Percentiles rank a stretch among this genome's conserved stretches.
These are phyloP conservation scores for Verticillium alfalfae DNA, from an alignment of 2,329 filamentous ascomycete genomes.

Conservation along the genomic window DNA sequence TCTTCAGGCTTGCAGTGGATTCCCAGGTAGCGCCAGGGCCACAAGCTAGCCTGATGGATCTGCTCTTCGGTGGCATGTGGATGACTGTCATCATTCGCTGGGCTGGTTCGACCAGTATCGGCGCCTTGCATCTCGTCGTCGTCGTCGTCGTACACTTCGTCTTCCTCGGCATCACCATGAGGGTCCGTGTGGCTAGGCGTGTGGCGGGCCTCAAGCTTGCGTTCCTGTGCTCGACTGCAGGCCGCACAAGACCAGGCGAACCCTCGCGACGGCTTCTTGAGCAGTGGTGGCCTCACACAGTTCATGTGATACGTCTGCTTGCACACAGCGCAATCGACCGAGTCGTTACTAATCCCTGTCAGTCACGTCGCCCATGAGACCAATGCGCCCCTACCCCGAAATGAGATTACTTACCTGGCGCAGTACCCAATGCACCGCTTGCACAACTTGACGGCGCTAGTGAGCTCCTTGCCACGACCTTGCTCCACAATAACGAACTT, in stretches of 20 bases:
- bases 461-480: constrained; percentile 89
- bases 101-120: constrained; percentile 59
- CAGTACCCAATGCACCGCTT: constrained; percentile 89
- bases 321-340: constrained; percentile 95
- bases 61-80: constrained; percentile 72
- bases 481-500: constrained; percentile 93
- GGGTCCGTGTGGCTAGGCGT: constrained; percentile 72
- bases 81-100: constrained; percentile 53
- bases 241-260: constrained; percentile 98
- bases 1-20: constrained; percentile 95
- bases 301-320: constrained; percentile 97
- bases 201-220: constrained; percentile 82
- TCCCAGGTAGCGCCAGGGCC: constrained; percentile 93
- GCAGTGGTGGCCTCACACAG: constrained; percentile 83
- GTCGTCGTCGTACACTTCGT: constrained; percentile 62
- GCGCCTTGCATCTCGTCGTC: constrained; percentile 58
- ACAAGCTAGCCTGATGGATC: constrained; percentile 85
- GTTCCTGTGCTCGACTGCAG: constrained; percentile 92
- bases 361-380: constrained; percentile 3
- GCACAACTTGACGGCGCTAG: constrained; percentile 91
- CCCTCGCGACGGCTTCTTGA: constrained; percentile 93
- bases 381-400: constrained; percentile 1
- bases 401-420: constrained; percentile 60
- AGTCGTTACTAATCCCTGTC: constrained; percentile 64
- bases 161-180: constrained; percentile 59